A percentile compares a stretch with the other conserved stretches of the same genome.
Conservation (phyloP, 116 monocot species). For the Posidonia oceanica region DNA sequence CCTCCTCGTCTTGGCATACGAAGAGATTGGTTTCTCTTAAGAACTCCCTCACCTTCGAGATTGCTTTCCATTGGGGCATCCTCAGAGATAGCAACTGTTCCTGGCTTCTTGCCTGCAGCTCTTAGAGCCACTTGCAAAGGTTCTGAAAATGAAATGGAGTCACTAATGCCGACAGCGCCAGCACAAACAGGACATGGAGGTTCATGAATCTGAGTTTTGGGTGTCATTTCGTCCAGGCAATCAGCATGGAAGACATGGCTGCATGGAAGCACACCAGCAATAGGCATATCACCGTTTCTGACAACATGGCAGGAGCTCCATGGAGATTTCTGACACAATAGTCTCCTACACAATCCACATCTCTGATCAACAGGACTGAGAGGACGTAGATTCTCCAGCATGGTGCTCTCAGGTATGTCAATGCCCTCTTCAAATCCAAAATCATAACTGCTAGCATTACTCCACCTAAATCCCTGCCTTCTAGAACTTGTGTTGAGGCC, state of each 20-base stretch:
- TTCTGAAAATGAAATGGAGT: conserved; percentile 38
- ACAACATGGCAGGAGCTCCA: conserved; percentile 60
- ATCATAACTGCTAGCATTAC: conserved; percentile 64
- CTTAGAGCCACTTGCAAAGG: conserved; percentile 42
- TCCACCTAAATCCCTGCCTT: conserved; percentile 71
- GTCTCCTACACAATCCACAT: conserved; percentile 59
- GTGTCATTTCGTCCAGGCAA: conserved; percentile 81
- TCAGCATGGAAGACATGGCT: conserved; percentile 81
- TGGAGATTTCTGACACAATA: conserved; percentile 66
- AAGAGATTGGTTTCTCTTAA: conserved; percentile 22
- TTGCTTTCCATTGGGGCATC: conserved; percentile 3
- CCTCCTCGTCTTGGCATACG: conserved; percentile 14
- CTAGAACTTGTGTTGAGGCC: conserved; percentile 35
- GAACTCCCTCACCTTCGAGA: conserved; percentile 10
- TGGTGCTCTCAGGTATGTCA: conserved; percentile 31
- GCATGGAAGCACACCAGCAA: conserved; percentile 63
- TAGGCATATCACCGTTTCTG: conserved; percentile 33
- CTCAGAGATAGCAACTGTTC: conserved; percentile 2
- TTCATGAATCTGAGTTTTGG: conserved; percentile 48
- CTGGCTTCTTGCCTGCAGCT: conserved; percentile 25
- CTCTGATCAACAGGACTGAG: conserved; percentile 27
- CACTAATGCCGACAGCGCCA: conserved; percentile 20
- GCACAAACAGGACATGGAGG: conserved; percentile 70
- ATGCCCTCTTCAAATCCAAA: conserved; percentile 48
- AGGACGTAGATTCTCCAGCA: conserved; percentile 24